These are phyloP conservation scores for Saccharomyces hybrid DNA, from an alignment of 1,139 yeast genomes.

Conservation along the genomic window DNA sequence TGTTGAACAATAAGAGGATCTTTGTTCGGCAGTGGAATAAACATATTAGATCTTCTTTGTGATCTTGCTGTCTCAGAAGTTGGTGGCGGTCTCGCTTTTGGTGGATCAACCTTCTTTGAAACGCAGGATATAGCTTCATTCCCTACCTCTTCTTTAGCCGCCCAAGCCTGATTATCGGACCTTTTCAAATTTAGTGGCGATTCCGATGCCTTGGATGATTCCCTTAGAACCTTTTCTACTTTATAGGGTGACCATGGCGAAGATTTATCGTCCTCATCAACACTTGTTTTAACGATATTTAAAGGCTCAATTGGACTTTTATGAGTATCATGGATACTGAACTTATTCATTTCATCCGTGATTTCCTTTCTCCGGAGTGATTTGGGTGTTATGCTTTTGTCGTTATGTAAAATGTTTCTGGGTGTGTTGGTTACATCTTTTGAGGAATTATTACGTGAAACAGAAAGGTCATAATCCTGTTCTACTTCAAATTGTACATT, in stretches of 20 bases:
- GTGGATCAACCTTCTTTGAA: not conserved
- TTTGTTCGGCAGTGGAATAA: constrained; percentile 30
- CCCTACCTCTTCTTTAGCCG: not conserved
- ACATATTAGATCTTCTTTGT: constrained; percentile 29
- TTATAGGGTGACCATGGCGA: constrained; percentile 27
- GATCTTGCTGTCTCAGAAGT: constrained; percentile 8
- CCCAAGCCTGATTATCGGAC: constrained; percentile 1
- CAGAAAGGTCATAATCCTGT: not conserved
- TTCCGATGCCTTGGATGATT: not conserved
- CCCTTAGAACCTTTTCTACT: constrained; percentile 16
- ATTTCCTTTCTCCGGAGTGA: constrained; percentile 9
- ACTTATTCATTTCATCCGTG: constrained; percentile 1
- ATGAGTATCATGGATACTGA: not conserved
- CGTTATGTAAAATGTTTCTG: constrained; percentile 1
- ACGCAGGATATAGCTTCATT: not conserved
- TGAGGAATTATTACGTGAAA: not conserved
- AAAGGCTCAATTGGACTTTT: not conserved
- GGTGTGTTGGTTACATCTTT: constrained; percentile 8
- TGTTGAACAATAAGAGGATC: constrained; percentile 27
- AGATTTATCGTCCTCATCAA: constrained; percentile 3
- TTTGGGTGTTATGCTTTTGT: constrained; percentile 13
- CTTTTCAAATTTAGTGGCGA: not conserved
- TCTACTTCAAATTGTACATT: not conserved
- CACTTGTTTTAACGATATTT: not conserved
- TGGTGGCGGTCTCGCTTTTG: not conserved